Evolutionary conservation across 2,329 filamentous ascomycete species (phyloP).

Genomic region (Ascochyta koolunga): DNA sequence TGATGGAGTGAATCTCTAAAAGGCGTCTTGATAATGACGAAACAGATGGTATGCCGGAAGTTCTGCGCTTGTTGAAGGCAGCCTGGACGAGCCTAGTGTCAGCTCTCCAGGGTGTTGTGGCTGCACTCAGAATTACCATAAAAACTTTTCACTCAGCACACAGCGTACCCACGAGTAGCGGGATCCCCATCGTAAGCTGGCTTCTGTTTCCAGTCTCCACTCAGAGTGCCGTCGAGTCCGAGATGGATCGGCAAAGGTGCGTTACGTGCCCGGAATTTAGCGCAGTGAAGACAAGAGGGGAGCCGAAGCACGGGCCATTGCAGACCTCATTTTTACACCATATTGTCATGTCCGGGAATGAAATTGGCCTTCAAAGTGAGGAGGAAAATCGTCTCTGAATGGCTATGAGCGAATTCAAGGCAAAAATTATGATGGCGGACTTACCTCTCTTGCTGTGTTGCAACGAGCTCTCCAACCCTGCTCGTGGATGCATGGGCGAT

Average conservation of each 20-base stretch:
- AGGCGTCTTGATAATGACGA: slow-evolving; percentile 8
- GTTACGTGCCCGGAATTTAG: slow-evolving; percentile 25
- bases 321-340: slow-evolving; percentile 12
- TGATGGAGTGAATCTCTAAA: not conserved
- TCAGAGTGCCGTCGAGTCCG: slow-evolving; percentile 23
- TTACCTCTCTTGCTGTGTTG: not conserved
- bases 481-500: not conserved
- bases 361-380: not conserved
- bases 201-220: slow-evolving; percentile 11
- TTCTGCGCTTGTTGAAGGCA: not conserved
- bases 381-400: not conserved
- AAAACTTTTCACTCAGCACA: slow-evolving; percentile 3
- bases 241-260: slow-evolving; percentile 16
- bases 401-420: not conserved
- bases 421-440: not conserved
- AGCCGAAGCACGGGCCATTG: slow-evolving; percentile 15
- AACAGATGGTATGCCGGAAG: not conserved
- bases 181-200: slow-evolving; percentile 29
- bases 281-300: slow-evolving; percentile 11
- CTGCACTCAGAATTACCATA: not conserved
- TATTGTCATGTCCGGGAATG: slow-evolving; percentile 7
- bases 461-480: not conserved
- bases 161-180: not conserved
- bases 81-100: not conserved
- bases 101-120: not conserved